Base-by-base conservation (phyloP, 2,329 filamentous ascomycete genomes). In the Coniella vitis region DNA sequence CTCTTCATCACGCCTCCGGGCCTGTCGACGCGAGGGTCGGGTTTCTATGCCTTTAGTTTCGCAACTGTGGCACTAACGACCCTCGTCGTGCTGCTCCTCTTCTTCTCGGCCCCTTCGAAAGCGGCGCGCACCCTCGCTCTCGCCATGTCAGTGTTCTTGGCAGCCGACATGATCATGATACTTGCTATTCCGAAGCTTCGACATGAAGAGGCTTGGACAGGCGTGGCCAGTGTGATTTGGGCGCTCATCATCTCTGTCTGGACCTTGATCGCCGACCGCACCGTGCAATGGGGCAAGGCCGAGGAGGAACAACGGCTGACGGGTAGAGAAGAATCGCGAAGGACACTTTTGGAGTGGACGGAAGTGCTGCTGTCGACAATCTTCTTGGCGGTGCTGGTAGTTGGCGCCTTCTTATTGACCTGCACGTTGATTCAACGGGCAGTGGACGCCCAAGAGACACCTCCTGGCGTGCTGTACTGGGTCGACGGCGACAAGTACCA, bases 231-330 rank as follows among this genome's bases (percentile, higher is more conserved):
- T 37, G 86, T 91, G 3, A 69, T 88, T 14, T 96, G 87, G 90
- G 87, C 88, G 16, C 73, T 89, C 3, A 56, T 93, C 39, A 87
- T 95, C 62, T 79, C 85, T 32, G 64, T 86, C 3, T 97, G 89
- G 81, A 86, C 86, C 20, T 73, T 96, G 17, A 60, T 84, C 8
- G 87, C 85, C 7, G 91, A 95, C 61, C 78, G 85, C 41, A 82
- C 87, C 4, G 93, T 98, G 8, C 78, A 86, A 60, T 95, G 89
- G 86, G 93, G 91, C 49, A 97, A 97, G 67, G 75, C 75, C 1
- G 89, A 96, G 60, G 93, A 97, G 64, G 93, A 98, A 63, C 85
- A 95, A 64, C 82, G 93, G 21, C 72, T 97, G 17, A 97, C 91
- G 0, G 93, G 93, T 10, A 85, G 91, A 13, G 79, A 86, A 25